phyloP scores from a whole-genome alignment of 768 basidiomycete genomes.

The Phaeotremella fagi region DNA sequence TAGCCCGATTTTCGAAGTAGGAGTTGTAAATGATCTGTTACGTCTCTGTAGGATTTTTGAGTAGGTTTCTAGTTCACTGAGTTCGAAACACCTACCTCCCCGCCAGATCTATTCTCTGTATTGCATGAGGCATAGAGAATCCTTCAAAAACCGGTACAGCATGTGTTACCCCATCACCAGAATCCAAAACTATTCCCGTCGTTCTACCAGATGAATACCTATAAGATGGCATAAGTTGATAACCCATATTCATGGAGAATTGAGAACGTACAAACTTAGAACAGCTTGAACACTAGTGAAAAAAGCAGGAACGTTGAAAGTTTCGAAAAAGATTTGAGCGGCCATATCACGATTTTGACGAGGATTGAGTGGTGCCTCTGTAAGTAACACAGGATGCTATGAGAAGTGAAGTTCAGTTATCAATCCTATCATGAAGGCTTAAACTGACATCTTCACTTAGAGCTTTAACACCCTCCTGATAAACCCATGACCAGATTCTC shows the following conservation, averaged over 20 bases:
- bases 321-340: slow-evolving; percentile 98
- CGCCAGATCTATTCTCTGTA: slow-evolving; percentile 90
- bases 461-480: slow-evolving; percentile 89
- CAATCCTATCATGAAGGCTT: neutral
- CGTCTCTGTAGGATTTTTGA: slow-evolving; percentile 64
- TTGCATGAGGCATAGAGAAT: slow-evolving; percentile 98
- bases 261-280: slow-evolving; percentile 74
- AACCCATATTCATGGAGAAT: neutral
- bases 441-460: slow-evolving; percentile 84
- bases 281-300: slow-evolving; percentile 97
- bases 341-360: slow-evolving; percentile 92
- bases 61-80: neutral
- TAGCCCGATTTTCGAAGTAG: slow-evolving; percentile 90
- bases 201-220: slow-evolving; percentile 98
- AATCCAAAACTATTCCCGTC: slow-evolving; percentile 98
- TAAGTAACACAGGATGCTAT: slow-evolving; percentile 93
- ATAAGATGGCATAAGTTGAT: slow-evolving; percentile 10
- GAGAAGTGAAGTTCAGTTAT: slow-evolving; percentile 15
- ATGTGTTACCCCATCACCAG: slow-evolving; percentile 97
- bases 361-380: slow-evolving; percentile 96
- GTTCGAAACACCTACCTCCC: slow-evolving; percentile 61
- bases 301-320: slow-evolving; percentile 97
- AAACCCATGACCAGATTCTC: slow-evolving; percentile 97
- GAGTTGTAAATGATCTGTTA: slow-evolving; percentile 92
- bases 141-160: slow-evolving; percentile 98